A percentile compares a stretch with the other conserved stretches of the same genome.
Evolutionary conservation across 2,329 filamentous ascomycete species (phyloP).

Genomic region (Colletotrichum sp.): DNA sequence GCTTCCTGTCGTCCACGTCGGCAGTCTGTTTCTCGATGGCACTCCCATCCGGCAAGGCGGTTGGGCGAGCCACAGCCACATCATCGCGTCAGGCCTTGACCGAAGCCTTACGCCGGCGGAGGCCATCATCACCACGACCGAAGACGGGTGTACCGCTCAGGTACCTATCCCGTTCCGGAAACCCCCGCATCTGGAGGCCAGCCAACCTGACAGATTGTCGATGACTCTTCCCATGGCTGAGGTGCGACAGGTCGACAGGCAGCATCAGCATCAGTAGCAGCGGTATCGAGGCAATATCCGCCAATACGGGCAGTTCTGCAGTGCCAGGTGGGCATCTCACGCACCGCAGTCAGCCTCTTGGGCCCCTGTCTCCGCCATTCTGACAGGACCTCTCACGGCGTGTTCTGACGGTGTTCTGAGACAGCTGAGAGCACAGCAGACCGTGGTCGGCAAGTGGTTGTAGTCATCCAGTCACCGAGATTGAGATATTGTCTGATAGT

Average conservation of each 20-base stretch:
- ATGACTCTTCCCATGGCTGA: neutral
- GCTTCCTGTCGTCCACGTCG: neutral
- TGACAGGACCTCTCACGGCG: neutral
- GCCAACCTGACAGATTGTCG: neutral
- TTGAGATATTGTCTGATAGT: neutral
- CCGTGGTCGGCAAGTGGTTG: neutral
- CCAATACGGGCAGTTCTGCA: neutral
- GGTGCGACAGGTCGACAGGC: neutral
- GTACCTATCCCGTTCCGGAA: slow-evolving; percentile 17
- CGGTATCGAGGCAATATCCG: neutral
- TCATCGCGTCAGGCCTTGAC: neutral
- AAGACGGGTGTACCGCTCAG: slow-evolving; percentile 1
- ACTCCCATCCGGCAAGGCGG: neutral
- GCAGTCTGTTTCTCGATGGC: neutral
- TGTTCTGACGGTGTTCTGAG: neutral
- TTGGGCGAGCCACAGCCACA: neutral
- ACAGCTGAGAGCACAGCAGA: neutral
- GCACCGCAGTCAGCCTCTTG: slow-evolving; percentile 10
- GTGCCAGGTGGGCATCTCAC: neutral
- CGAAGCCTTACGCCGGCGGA: neutral
- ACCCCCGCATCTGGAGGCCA: neutral
- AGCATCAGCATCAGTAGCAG: neutral
- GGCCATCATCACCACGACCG: neutral
- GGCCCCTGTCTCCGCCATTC: neutral
- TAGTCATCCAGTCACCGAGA: neutral